Base-by-base conservation (phyloP, 495 filamentous ascomycete species). In the Penicillium macrosclerotiorum region DNA sequence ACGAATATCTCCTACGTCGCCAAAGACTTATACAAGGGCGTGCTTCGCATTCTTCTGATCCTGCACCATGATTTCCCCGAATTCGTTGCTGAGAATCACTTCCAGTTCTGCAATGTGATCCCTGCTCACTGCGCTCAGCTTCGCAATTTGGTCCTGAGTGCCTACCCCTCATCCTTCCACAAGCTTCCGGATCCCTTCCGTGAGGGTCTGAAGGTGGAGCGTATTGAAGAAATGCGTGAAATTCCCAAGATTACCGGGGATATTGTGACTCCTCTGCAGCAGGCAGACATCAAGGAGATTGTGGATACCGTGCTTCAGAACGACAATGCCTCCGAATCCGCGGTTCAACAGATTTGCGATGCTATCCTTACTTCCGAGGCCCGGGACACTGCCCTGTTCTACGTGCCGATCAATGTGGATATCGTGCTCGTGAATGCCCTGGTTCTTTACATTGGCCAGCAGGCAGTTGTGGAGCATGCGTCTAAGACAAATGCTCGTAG, bases 1-100 rank as follows among this genome's bases (percentile, higher is more conserved):
- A 65, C 80, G 14, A 80, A 79, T 29, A 76, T 90, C n/a, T 68
- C 84, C 2, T 72, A 79, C 25, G 73, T 88, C 25, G 79, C 83
- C 22, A 92, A 88, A 65, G 85, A 89, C 37, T 77, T 93, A 34
- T 97, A 96, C 63, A 83, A 88, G 52, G 89, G 84, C 2, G 79
- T 86, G 6, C 74, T 95, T 19, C 86, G 93, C 52, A 78, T 95
- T 43, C 65, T 97, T 48, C 69, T 93, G 14, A 78, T 96, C 26
- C 72, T 99, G 36, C 86, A 94, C 45, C 93, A 97, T 52, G 93
- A 99, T 61, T 96, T 88, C 66, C 88, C 90, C 0, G 90, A 95
- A 43, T 97, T 95, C 63, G 74, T 97, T 31, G 84, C 85, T 20
- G 87, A 92, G 52, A 87, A 93, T 60, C 87, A 95, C 52, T 83